Base-by-base conservation (phyloP, 164 flowering plant species). In the Buxus sempervirens region DNA sequence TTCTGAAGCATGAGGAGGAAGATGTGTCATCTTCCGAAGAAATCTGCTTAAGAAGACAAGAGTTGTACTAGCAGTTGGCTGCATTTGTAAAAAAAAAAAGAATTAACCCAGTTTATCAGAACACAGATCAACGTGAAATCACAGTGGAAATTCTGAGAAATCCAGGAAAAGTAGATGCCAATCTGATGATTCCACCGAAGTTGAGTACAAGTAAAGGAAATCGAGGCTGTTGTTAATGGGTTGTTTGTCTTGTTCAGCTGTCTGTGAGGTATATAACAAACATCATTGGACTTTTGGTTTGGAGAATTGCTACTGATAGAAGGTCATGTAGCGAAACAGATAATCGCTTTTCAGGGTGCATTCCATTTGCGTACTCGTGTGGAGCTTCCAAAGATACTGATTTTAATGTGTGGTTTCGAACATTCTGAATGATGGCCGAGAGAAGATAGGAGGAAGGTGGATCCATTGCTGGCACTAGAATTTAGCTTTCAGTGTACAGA, bases 1-100 rank as follows among this genome's bases (percentile, higher is more conserved):
- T 62, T 25, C 18, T 63, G 56, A 82, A 78, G 72, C 76, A 75
- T 64, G 82, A 79, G 6, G 89, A 85, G 61, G 90, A 88, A 60
- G 73, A 78, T 45, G 57, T 13, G 42, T 25, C 63, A 28, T 53
- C 64, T 54, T 25, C 79, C 21, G 87, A 82, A 21, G 86, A 83
- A 53, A 63, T 70, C 51, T 70, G 79, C 73, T 60, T 70, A 19
- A 72, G 79, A 71, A 73, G 78, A 64, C 89, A 86, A 79, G 81
- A 85, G 64, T 59, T 63, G 36, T 69, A 73, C 53, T 79, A 72
- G 64, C 16, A 10, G 60, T 21, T 26, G 55, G 10, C 13, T 5
- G 24, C 25, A 26, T 32, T 56, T 56, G 22, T 32, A 32, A 32
- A 32, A 7, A 32, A 32, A 32, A 42, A 56, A 1, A 36, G 36